These are phyloP conservation scores for Fusarium multiceps DNA, from an alignment of 2,329 filamentous ascomycete species.

Conservation along the genomic window DNA sequence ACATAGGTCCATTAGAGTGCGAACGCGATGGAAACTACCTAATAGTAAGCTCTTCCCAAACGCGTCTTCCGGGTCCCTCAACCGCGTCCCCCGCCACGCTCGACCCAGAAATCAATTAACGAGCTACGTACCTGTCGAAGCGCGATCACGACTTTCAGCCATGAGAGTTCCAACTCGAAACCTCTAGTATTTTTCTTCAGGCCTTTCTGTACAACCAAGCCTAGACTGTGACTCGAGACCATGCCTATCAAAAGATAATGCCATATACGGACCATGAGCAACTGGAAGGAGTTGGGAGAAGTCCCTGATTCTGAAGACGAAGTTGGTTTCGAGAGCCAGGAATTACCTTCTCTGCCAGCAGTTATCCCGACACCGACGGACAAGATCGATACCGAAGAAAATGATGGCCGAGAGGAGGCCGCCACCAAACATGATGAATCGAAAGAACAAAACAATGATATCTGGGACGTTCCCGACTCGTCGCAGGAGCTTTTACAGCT, in stretches of 20 bases:
- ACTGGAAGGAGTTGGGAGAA: constrained; percentile 63
- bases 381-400: constrained; percentile 3
- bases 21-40: constrained; percentile 11
- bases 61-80: constrained; percentile 43
- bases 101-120: constrained; percentile 36
- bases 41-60: constrained; percentile 24
- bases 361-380: background rate
- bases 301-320: constrained; percentile 65
- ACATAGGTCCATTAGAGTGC: background rate
- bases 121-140: constrained; percentile 13
- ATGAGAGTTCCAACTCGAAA: constrained; percentile 17
- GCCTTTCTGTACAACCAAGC: background rate
- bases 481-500: constrained; percentile 44
- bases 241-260: constrained; percentile 45
- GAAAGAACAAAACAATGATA: constrained; percentile 36
- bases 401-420: background rate
- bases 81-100: constrained; percentile 46
- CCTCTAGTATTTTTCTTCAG: constrained; percentile 2
- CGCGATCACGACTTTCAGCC: constrained; percentile 10
- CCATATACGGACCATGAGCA: constrained; percentile 53
- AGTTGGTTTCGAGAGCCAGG: constrained; percentile 55
- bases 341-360: constrained; percentile 25
- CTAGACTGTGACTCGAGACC: background rate
- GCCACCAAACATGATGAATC: background rate
- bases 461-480: constrained; percentile 54